These are phyloP conservation scores for Phytophthora fragariae DNA, from an alignment of 352 stramenopile species.

Conservation along the genomic window DNA sequence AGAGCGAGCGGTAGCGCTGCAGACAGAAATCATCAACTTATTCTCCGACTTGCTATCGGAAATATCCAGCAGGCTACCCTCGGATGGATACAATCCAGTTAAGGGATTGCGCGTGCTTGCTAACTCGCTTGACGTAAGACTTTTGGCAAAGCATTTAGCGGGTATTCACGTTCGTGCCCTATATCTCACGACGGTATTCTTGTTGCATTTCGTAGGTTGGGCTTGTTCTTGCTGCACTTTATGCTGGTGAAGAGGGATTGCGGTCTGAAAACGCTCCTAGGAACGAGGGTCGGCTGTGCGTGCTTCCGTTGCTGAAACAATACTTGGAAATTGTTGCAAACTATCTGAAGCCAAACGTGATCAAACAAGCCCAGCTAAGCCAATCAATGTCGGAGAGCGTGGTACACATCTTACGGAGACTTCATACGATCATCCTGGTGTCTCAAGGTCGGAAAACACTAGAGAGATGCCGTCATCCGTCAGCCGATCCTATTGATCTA, in stretches of 20 bases:
- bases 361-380: conserved; percentile 49
- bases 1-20: conserved; percentile 27
- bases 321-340: conserved; percentile 60
- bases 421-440: conserved; percentile 76
- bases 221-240: conserved; percentile 49
- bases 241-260: conserved; percentile 32
- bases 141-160: neutral
- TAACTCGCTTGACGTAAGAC: conserved; percentile 52
- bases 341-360: conserved; percentile 50
- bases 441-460: conserved; percentile 59
- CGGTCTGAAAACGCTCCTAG: conserved; percentile 6
- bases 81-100: conserved; percentile 30
- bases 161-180: neutral
- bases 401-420: conserved; percentile 48
- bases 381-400: conserved; percentile 44
- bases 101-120: conserved; percentile 45
- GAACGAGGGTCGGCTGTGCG: conserved; percentile 18
- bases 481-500: conserved; percentile 67
- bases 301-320: conserved; percentile 51
- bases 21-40: conserved; percentile 36
- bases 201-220: conserved; percentile 42
- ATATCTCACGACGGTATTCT: neutral
- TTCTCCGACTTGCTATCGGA: conserved; percentile 55
- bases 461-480: conserved; percentile 52
- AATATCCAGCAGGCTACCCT: conserved; percentile 46